Base-by-base conservation (phyloP, 805 yeast genomes). In the Ogataea methanolica region DNA sequence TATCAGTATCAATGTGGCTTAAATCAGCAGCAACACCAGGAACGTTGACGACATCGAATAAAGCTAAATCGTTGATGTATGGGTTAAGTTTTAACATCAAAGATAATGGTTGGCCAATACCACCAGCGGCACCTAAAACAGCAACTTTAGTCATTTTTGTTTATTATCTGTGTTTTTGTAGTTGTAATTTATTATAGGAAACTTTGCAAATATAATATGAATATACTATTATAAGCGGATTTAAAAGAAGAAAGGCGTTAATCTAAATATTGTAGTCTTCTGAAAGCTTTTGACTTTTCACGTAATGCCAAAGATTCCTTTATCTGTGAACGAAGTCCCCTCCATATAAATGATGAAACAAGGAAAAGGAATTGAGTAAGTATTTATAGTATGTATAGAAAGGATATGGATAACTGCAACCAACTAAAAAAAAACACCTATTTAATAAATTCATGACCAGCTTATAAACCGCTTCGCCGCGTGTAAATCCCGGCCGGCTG, bases 121-220 rank as follows among this genome's bases (percentile, higher is more conserved):
- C 82, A 59, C 96, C 96, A 46, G 92, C 90, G 49, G 97, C 97
- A 55, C 96, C 96, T 45, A 84, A 75, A 50, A 89, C 90, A 47
- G 96, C 78, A 45, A 86, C 59, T 51, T 55, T 55, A 23, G 51
- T 52, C 59, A 55, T 55, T 26, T 31, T 43, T 12, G 42, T 19
- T n/a, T 33, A 22, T 33, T n/a, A 17, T 35, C 23, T 31, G 16
- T 34, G 22, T 41, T 6, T 34, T n/a, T 22, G n/a, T 34, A 21
- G 23, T 26, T 26, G 21, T 19, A 19, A 19, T 6, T 11, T 26
- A 26, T 26, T 26, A 26, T 26, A 11, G 11, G 31, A 26, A 26
- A 3, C 9, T 9, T 26, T 9, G 31, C 31, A 11, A 26, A 26
- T 26, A 26, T 26, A 26, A 19, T 22, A n/a, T 34, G 38, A 6